Conservation (phyloP, 345 rosid species). For the Citrus inodora region DNA sequence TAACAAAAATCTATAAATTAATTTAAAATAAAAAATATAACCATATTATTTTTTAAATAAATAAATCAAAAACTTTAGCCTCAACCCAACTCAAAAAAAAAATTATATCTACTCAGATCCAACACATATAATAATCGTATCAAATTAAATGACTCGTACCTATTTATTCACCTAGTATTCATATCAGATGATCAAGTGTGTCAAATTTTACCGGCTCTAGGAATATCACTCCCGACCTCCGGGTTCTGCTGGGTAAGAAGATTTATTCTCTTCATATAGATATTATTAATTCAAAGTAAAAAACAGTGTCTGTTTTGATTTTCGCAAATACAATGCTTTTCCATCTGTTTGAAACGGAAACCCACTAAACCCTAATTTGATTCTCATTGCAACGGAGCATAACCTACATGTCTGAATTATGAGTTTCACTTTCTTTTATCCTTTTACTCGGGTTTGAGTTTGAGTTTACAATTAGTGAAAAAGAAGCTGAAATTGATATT, state of each 20-base stretch:
- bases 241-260: too few relatives aligned
- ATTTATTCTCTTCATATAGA: too few relatives aligned
- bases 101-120: accelerated
- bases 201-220: too few relatives aligned
- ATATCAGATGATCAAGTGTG: accelerated
- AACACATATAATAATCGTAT: too few relatives aligned
- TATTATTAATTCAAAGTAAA: neutral
- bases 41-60: too few relatives aligned
- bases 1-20: too few relatives aligned
- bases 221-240: too few relatives aligned
- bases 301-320: neutral
- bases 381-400: neutral
- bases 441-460: neutral
- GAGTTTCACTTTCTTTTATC: neutral
- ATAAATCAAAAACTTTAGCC: accelerated
- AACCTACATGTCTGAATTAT: neutral
- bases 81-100: accelerated
- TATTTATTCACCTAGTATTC: too few relatives aligned
- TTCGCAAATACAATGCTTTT: neutral
- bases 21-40: too few relatives aligned
- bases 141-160: accelerated
- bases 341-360: neutral
- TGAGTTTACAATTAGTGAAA: neutral
- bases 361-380: neutral
- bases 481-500: neutral